A percentile compares a stretch with the other conserved stretches of the same genome.
These are phyloP conservation scores for Leucaena leucocephala DNA, from an alignment of 306 rosid species.

Conservation along the genomic window DNA sequence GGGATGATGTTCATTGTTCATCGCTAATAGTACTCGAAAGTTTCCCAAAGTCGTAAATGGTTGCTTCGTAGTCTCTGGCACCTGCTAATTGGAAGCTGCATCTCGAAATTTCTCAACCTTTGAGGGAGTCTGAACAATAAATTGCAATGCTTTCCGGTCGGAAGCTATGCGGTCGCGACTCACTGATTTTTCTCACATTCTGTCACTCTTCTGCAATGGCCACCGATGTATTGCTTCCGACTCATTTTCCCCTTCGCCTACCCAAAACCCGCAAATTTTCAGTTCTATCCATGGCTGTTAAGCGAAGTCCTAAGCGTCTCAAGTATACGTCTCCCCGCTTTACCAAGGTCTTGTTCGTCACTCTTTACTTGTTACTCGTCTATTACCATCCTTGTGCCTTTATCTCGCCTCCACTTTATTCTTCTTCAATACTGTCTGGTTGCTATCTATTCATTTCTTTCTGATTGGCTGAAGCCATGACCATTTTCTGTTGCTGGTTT, in stretches of 20 bases:
- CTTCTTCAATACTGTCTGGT: neutral
- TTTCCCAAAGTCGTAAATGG: neutral
- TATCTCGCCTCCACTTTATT: neutral
- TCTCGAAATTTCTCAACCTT: neutral
- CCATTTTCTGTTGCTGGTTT: neutral
- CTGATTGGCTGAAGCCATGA: neutral
- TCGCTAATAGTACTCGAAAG: neutral
- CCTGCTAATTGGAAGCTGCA: neutral
- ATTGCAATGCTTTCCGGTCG: constrained; percentile 40
- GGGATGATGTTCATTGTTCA: neutral
- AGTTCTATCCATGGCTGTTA: constrained; percentile 52
- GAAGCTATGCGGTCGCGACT: constrained; percentile 31
- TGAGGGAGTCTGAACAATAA: neutral
- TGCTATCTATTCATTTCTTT: neutral
- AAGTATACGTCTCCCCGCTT: constrained; percentile 79
- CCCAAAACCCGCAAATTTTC: constrained; percentile 37
- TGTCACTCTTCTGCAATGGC: constrained; percentile 30
- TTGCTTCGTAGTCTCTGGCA: neutral
- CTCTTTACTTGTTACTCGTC: neutral
- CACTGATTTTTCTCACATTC: constrained; percentile 41
- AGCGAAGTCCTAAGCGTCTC: constrained; percentile 98
- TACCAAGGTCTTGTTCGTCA: constrained; percentile 56
- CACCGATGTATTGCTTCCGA: constrained; percentile 17
- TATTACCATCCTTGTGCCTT: neutral
- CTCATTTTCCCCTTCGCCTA: constrained; percentile 29